A percentile compares a stretch with the other conserved stretches of the same genome.
phyloP scores from a whole-genome alignment of 2,329 filamentous ascomycete species.

The Bipolaris sorokiniana region DNA sequence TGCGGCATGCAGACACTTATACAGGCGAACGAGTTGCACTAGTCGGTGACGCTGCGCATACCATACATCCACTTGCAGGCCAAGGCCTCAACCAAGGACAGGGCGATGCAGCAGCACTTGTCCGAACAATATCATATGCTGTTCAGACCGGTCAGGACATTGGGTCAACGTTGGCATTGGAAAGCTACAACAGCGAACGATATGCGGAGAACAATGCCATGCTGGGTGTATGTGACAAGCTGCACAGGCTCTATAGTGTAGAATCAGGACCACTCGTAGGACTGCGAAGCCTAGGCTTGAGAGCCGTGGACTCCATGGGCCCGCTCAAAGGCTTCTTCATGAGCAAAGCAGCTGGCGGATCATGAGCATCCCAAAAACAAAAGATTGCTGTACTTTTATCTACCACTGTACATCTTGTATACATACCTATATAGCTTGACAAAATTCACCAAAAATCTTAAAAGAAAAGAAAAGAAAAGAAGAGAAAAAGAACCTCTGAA shows the following conservation, averaged over 20 bases:
- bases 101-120: constrained; percentile 82
- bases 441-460: not conserved
- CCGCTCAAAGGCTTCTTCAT: constrained; percentile 86
- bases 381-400: constrained; percentile 19
- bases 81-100: constrained; percentile 95
- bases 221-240: constrained; percentile 81
- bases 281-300: constrained; percentile 76
- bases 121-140: constrained; percentile 74
- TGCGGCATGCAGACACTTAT: constrained; percentile 95
- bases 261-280: constrained; percentile 80
- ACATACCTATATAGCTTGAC: constrained; percentile 9
- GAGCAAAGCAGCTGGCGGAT: constrained; percentile 63
- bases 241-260: constrained; percentile 90
- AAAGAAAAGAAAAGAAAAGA: too few relatives aligned
- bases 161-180: constrained; percentile 76
- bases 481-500: not conserved
- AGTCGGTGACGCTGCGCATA: constrained; percentile 93
- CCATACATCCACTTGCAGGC: constrained; percentile 90
- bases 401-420: constrained; percentile 3
- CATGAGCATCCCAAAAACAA: constrained; percentile 11
- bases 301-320: constrained; percentile 74
- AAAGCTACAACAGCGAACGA: constrained; percentile 79
- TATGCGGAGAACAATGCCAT: constrained; percentile 81
- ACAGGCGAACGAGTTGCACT: constrained; percentile 88
- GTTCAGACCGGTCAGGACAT: constrained; percentile 87